These are phyloP conservation scores for Rhododendron molle DNA, from an alignment of 148 eudicot genomes.

Conservation along the genomic window DNA sequence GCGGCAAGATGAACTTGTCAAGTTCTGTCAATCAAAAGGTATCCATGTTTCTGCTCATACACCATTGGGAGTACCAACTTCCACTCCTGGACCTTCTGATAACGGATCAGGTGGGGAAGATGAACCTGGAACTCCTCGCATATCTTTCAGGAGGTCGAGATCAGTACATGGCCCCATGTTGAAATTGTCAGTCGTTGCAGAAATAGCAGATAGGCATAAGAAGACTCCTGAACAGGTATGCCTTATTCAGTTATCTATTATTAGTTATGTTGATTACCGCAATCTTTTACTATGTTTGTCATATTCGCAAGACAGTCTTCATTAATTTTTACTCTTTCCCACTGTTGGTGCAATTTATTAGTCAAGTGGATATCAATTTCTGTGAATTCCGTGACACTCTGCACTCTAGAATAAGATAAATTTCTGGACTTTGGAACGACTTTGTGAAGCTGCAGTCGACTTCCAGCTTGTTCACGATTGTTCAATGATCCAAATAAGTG, in stretches of 20 bases:
- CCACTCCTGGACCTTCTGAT: constrained; percentile 19
- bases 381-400: neutral
- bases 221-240: constrained; percentile 37
- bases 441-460: neutral
- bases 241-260: neutral
- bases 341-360: neutral
- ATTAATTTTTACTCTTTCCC: neutral
- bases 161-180: constrained; percentile 36
- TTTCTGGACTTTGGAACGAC: neutral
- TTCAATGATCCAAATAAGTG: neutral
- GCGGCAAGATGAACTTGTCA: constrained; percentile 34
- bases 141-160: constrained; percentile 32
- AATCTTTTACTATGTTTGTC: neutral
- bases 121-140: constrained; percentile 32
- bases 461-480: neutral
- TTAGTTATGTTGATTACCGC: neutral
- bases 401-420: neutral
- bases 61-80: constrained; percentile 28
- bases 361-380: neutral
- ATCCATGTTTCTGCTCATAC: constrained; percentile 40
- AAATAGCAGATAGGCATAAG: constrained; percentile 27
- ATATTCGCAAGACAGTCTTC: neutral
- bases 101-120: constrained; percentile 30
- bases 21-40: constrained; percentile 26
- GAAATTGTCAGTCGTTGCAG: constrained; percentile 28